phyloP scores from a whole-genome alignment of 352 stramenopile genomes.

The Hyaloperonospora brassicae region DNA sequence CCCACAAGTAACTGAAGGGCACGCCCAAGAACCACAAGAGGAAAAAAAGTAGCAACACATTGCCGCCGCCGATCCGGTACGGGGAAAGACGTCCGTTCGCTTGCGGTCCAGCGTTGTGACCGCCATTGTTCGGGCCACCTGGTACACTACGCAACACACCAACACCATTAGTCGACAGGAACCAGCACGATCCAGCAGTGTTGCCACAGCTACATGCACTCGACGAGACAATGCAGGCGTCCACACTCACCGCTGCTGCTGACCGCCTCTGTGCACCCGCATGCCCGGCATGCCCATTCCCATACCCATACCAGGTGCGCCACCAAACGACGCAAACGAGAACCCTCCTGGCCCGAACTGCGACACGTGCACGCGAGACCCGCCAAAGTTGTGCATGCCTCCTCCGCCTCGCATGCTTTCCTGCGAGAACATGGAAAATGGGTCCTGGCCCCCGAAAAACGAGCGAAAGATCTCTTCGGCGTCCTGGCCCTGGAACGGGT shows the following conservation, averaged over 20 bases:
- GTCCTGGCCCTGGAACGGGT: conserved; percentile 61
- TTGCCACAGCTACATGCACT: not conserved
- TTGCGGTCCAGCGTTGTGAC: conserved; percentile 21
- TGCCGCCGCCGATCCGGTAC: conserved; percentile 59
- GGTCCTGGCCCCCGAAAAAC: conserved; percentile 76
- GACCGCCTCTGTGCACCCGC: conserved; percentile 40
- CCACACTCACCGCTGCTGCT: conserved; percentile 38
- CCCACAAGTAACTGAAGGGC: conserved; percentile 72
- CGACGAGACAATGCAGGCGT: not conserved
- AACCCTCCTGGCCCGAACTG: conserved; percentile 68
- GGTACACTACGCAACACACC: conserved; percentile 18
- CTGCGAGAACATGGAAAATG: conserved; percentile 83
- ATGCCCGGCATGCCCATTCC: conserved; percentile 50
- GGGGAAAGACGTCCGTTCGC: conserved; percentile 38
- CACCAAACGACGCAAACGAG: conserved; percentile 65
- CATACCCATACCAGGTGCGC: conserved; percentile 43
- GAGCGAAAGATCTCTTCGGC: conserved; percentile 76
- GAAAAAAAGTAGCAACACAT: conserved; percentile 67
- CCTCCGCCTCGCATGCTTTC: conserved; percentile 47
- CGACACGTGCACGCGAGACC: conserved; percentile 63
- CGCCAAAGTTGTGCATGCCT: conserved; percentile 39
- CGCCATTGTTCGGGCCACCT: conserved; percentile 17
- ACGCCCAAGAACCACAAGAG: conserved; percentile 76
- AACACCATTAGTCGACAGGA: conserved; percentile 4
- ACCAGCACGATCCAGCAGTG: too few relatives aligned